These are phyloP conservation scores for Trypanosoma boissoni DNA, from an alignment of 208 protist species.

Conservation along the genomic window DNA sequence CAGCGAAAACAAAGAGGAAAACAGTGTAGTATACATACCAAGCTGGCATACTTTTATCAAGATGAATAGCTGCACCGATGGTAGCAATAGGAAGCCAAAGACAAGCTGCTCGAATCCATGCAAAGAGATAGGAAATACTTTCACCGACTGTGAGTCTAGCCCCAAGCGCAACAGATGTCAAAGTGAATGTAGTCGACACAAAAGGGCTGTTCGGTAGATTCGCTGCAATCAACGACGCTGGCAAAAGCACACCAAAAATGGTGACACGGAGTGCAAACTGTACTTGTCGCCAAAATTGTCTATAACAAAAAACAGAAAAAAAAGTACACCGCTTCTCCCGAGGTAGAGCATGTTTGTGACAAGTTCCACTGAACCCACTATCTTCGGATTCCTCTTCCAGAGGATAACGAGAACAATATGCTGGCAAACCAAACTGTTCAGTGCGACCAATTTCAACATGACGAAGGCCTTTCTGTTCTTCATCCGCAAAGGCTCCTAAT, in stretches of 20 bases:
- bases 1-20: constrained; percentile 76
- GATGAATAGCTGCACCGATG: constrained; percentile 51
- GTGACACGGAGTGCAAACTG: constrained; percentile 80
- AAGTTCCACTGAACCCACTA: constrained; percentile 58
- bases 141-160: constrained; percentile 74
- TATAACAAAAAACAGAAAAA: constrained; percentile 56
- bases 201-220: constrained; percentile 50
- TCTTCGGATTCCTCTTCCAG: constrained; percentile 7
- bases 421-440: constrained; percentile 67
- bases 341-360: constrained; percentile 45
- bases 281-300: constrained; percentile 77
- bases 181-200: constrained; percentile 55
- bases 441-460: constrained; percentile 38
- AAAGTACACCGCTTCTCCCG: constrained; percentile 29
- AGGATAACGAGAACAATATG: constrained; percentile 51
- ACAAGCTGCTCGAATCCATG: constrained; percentile 59
- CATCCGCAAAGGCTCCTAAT: neutral
- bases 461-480: neutral
- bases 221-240: constrained; percentile 58
- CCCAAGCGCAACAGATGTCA: constrained; percentile 64
- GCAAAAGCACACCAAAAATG: constrained; percentile 52
- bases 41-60: constrained; percentile 54
- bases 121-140: constrained; percentile 65
- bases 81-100: constrained; percentile 78
- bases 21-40: constrained; percentile 81